A percentile compares a stretch with the other conserved stretches of the same genome.
phyloP scores from a whole-genome alignment of 2,329 filamentous ascomycete genomes.

The Xylariaceae sp. region DNA sequence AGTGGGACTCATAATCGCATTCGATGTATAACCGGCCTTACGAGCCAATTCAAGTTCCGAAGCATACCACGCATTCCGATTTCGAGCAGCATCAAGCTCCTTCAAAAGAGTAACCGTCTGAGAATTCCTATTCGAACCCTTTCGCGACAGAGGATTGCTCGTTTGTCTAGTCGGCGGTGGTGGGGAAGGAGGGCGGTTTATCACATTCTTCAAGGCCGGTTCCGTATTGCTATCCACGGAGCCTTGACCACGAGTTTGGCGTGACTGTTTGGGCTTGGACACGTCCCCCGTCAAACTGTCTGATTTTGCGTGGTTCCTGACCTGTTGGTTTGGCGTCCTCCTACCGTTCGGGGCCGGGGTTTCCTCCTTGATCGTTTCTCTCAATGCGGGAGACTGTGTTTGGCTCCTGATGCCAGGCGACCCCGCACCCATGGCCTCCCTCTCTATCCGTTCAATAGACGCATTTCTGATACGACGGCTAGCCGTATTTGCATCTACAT shows the following conservation, averaged over 20 bases:
- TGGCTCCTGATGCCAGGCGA: constrained; percentile 42
- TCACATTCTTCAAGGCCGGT: constrained; percentile 47
- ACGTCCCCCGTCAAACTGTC: constrained; percentile 39
- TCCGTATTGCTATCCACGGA: constrained; percentile 72
- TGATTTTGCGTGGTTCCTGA: constrained; percentile 41
- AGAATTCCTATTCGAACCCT: constrained; percentile 63
- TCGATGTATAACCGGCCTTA: constrained; percentile 84
- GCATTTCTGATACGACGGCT: constrained; percentile 50
- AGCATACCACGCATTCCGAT: constrained; percentile 93
- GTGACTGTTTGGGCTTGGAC: constrained; percentile 49
- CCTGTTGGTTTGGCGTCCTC: constrained; percentile 63
- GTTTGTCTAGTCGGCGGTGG: constrained; percentile 60
- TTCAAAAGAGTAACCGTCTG: constrained; percentile 77
- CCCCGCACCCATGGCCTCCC: constrained; percentile 37
- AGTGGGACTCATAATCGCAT: constrained; percentile 67
- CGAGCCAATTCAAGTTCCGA: constrained; percentile 91
- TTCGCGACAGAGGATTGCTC: constrained; percentile 61
- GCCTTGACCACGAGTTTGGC: constrained; percentile 62
- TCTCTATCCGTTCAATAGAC: constrained; percentile 51
- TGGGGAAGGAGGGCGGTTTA: constrained; percentile 56
- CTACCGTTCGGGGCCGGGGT: constrained; percentile 60
- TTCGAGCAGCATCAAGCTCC: constrained; percentile 83
- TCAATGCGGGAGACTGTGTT: constrained; percentile 48
- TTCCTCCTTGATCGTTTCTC: constrained; percentile 50
- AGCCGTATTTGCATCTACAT: constrained; percentile 43